Evolutionary conservation across 768 basidiomycete species (phyloP).

Genomic region (Amanita jacksonii): DNA sequence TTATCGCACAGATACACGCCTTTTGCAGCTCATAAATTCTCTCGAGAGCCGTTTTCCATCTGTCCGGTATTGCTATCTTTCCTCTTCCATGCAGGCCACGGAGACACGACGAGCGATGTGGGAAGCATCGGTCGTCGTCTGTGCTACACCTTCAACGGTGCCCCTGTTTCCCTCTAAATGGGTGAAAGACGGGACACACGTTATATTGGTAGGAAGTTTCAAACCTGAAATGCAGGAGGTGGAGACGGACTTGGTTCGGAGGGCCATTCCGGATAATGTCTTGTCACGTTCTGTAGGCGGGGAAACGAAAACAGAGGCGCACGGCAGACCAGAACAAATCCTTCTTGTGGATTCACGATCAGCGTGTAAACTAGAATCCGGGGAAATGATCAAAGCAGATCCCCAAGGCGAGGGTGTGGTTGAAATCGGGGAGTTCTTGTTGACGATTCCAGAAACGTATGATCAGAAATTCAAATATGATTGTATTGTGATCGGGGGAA

Average conservation of each 20-base stretch:
- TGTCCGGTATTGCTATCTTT: constrained; percentile 16
- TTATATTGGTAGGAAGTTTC: constrained; percentile 78
- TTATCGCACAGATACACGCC: too few relatives aligned
- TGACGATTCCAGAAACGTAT: neutral
- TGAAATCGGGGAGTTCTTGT: constrained; percentile 63
- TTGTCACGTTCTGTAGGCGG: neutral
- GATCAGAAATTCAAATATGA: too few relatives aligned
- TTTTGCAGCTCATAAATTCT: constrained; percentile 25
- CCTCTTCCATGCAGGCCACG: constrained; percentile 4
- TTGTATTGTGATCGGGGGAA: too few relatives aligned
- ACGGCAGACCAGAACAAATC: constrained; percentile 17
- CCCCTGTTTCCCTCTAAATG: constrained; percentile 65
- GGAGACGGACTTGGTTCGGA: constrained; percentile 41
- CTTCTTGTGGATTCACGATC: constrained; percentile 68
- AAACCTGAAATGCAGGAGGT: constrained; percentile 77
- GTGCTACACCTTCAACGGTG: constrained; percentile 61
- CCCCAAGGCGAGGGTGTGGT: constrained; percentile 31
- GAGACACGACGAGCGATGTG: constrained; percentile 21
- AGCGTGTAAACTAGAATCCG: constrained; percentile 70
- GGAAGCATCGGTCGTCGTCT: constrained; percentile 51
- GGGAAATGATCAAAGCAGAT: constrained; percentile 62
- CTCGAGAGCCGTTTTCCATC: constrained; percentile 14
- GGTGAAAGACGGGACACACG: constrained; percentile 52
- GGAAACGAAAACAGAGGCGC: neutral
- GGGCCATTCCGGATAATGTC: constrained; percentile 26